Percentiles rank a stretch among this genome's conserved stretches.
Conservation (phyloP, 140 eudicot genomes). For the Ambrosia hybrid region DNA sequence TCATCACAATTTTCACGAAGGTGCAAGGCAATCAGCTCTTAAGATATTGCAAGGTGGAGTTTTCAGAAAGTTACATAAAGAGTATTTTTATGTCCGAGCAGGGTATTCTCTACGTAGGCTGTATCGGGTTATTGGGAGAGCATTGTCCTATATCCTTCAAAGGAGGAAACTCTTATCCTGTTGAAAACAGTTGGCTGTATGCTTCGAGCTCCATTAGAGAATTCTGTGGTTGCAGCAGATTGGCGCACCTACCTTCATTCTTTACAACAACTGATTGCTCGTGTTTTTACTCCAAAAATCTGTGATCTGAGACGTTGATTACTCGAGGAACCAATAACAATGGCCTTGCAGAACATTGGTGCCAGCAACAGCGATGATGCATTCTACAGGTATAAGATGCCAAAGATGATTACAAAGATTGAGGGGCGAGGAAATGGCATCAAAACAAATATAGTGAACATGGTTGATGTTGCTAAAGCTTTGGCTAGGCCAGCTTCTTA, state of each 20-base stretch:
- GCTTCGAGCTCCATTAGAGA: constrained; percentile 51
- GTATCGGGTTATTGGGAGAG: constrained; percentile 80
- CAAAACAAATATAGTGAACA: constrained; percentile 74
- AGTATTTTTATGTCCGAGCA: constrained; percentile 87
- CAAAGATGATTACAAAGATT: constrained; percentile 60
- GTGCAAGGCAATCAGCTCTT: constrained; percentile 13
- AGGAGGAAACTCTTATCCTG: constrained; percentile 45
- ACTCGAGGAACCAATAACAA: constrained; percentile 25
- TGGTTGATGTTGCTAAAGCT: constrained; percentile 82
- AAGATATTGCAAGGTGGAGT: constrained; percentile 43
- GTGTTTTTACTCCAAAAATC: constrained; percentile 18
- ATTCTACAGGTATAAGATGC: constrained; percentile 88
- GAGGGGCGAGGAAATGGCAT: constrained; percentile 92
- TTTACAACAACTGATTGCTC: constrained; percentile 9
- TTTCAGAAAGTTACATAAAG: constrained; percentile 39
- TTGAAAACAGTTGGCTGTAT: constrained; percentile 50
- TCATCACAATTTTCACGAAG: background rate
- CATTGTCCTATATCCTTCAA: constrained; percentile 58
- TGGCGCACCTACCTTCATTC: constrained; percentile 36
- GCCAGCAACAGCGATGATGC: constrained; percentile 84
- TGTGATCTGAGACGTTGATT: background rate
- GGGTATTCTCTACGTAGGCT: constrained; percentile 61
- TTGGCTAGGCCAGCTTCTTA: constrained; percentile 76
- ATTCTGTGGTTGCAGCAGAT: constrained; percentile 45
- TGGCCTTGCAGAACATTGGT: constrained; percentile 77